Percentiles rank a stretch among this genome's conserved stretches.
phyloP scores from a whole-genome alignment of 257 asterid species.

The Scutellaria minor region DNA sequence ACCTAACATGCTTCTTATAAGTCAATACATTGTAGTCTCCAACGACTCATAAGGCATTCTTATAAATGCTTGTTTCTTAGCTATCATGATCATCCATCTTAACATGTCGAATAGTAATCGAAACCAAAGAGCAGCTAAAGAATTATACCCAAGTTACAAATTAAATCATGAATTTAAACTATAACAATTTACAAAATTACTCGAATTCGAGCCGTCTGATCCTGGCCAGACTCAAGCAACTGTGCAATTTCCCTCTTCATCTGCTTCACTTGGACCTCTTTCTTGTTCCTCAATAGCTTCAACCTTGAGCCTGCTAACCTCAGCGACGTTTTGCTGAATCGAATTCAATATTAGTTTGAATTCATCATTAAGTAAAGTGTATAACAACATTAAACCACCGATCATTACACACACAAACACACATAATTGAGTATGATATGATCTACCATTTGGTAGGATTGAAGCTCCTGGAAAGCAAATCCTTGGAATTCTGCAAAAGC shows the following conservation, averaged over 20 bases:
- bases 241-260: slow-evolving; percentile 80
- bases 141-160: slow-evolving; percentile 7
- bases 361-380: not conserved
- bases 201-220: slow-evolving; percentile 79
- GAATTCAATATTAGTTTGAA: slow-evolving; percentile 16
- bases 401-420: not conserved
- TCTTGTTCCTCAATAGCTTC: slow-evolving; percentile 83
- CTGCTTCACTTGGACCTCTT: slow-evolving; percentile 77
- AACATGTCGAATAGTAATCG: not conserved
- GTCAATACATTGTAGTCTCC: not conserved
- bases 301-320: slow-evolving; percentile 73
- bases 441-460: slow-evolving; percentile 85
- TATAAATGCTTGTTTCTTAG: not conserved
- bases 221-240: slow-evolving; percentile 83
- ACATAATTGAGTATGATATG: not conserved
- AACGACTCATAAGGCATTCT: not conserved
- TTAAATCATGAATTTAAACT: slow-evolving; percentile 8
- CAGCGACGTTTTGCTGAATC: slow-evolving; percentile 80
- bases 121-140: slow-evolving; percentile 29
- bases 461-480: slow-evolving; percentile 77
- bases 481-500: slow-evolving; percentile 71
- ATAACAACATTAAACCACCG: not conserved
- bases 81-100: not conserved
- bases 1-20: slow-evolving; percentile 10
- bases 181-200: slow-evolving; percentile 44